Conservation (phyloP, 2,329 filamentous ascomycete species). For the Diaporthe velutina region DNA sequence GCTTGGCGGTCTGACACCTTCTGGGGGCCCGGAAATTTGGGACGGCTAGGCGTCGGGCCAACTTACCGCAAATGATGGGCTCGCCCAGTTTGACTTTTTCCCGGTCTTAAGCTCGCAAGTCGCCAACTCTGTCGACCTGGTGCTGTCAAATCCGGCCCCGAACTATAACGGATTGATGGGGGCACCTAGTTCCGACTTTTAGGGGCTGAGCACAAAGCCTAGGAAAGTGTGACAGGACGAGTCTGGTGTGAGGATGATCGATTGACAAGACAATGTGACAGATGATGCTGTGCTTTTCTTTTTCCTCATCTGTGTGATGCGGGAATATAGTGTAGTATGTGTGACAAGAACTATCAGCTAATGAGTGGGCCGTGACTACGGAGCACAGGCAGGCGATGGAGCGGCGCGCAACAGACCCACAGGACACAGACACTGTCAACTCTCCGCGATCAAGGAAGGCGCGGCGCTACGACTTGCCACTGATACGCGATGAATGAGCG, state of each 20-base stretch:
- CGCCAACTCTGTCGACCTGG: neutral
- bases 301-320: neutral
- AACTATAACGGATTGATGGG: neutral
- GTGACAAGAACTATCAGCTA: constrained; percentile 15
- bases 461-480: constrained; percentile 14
- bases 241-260: neutral
- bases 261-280: constrained; percentile 13
- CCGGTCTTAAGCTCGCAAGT: constrained; percentile 26
- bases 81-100: constrained; percentile 27
- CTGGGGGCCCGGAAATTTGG: constrained; percentile 31
- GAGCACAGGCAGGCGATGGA: too few species aligned
- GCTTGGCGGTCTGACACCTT: constrained; percentile 22
- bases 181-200: neutral
- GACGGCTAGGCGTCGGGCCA: constrained; percentile 20
- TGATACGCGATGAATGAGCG: constrained; percentile 1
- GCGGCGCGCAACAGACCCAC: constrained; percentile 15
- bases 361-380: constrained; percentile 13
- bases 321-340: neutral
- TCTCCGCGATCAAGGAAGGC: constrained; percentile 7
- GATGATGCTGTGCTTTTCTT: neutral
- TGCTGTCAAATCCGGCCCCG: neutral
- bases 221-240: neutral
- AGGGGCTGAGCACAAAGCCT: neutral
- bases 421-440: constrained; percentile 15
- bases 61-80: constrained; percentile 9